Conservation (phyloP, 2,329 filamentous ascomycete genomes). For the Blumeria graminis region DNA sequence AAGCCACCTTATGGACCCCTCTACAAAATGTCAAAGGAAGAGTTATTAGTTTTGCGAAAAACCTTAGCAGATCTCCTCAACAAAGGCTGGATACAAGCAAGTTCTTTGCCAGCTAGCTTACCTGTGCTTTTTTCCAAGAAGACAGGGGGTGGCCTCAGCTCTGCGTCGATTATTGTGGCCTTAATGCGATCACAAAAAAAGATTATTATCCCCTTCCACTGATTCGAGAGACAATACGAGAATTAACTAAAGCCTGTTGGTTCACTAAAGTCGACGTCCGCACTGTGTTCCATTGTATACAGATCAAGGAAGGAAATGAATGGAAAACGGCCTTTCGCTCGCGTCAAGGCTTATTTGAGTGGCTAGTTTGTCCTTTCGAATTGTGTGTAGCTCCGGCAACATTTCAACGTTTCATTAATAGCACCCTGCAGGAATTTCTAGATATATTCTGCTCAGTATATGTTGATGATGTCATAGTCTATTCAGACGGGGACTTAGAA, state of each 20-base stretch:
- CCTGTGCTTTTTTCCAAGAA: background rate
- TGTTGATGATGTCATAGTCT: background rate
- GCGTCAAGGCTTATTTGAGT: background rate
- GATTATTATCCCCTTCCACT: slow-evolving; percentile 1
- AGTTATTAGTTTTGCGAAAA: background rate
- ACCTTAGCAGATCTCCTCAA: background rate
- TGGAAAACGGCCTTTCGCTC: background rate
- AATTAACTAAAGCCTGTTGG: background rate
- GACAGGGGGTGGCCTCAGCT: background rate
- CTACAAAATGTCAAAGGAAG: background rate
- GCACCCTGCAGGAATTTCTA: background rate
- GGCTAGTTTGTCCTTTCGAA: slow-evolving; percentile 1
- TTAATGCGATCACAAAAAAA: background rate
- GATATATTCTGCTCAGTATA: background rate
- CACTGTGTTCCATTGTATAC: background rate
- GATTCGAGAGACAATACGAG: background rate
- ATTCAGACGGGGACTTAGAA: background rate
- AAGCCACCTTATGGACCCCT: background rate
- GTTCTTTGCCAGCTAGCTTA: background rate
- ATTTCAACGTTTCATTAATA: background rate
- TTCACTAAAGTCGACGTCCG: background rate
- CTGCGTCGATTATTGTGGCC: background rate
- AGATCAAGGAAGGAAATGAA: background rate
- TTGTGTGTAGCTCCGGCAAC: background rate
- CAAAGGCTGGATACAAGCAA: background rate